A percentile compares a stretch with the other conserved stretches of the same genome.
Conservation (phyloP, 805 yeast species). For the Saccharomycopsis schoenii region DNA sequence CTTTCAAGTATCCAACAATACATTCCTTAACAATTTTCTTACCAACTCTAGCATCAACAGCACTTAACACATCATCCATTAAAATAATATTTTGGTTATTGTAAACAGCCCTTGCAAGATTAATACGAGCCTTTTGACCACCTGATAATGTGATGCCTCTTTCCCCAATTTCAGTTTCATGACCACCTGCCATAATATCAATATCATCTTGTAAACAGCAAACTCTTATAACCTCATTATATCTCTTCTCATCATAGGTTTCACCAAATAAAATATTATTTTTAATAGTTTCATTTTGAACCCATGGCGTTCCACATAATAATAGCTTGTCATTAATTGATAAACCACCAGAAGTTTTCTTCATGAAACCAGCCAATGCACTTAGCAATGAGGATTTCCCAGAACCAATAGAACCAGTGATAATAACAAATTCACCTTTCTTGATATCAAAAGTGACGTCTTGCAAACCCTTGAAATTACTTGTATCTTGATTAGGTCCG, state of each 20-base stretch:
- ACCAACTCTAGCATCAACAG: slow-evolving; percentile 72
- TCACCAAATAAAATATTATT: slow-evolving; percentile 58
- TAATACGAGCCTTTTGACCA: slow-evolving; percentile 66
- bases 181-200: slow-evolving; percentile 54
- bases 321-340: slow-evolving; percentile 38
- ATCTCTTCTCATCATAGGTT: slow-evolving; percentile 35
- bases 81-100: slow-evolving; percentile 47
- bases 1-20: slow-evolving; percentile 39
- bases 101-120: slow-evolving; percentile 62
- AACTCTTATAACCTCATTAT: slow-evolving; percentile 43
- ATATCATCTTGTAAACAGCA: slow-evolving; percentile 55
- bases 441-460: slow-evolving; percentile 38
- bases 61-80: slow-evolving; percentile 62
- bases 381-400: slow-evolving; percentile 65
- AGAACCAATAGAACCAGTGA: slow-evolving; percentile 70
- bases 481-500: slow-evolving; percentile 1
- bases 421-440: slow-evolving; percentile 57
- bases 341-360: slow-evolving; percentile 39
- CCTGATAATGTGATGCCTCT: slow-evolving; percentile 68
- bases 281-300: slow-evolving; percentile 59
- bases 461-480: slow-evolving; percentile 16
- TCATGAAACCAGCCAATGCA: slow-evolving; percentile 63
- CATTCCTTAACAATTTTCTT: slow-evolving; percentile 55
- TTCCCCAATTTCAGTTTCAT: slow-evolving; percentile 63
- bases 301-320: slow-evolving; percentile 51